phyloP scores from a whole-genome alignment of 2,329 filamentous ascomycete species.

The Exophiala sideris region DNA sequence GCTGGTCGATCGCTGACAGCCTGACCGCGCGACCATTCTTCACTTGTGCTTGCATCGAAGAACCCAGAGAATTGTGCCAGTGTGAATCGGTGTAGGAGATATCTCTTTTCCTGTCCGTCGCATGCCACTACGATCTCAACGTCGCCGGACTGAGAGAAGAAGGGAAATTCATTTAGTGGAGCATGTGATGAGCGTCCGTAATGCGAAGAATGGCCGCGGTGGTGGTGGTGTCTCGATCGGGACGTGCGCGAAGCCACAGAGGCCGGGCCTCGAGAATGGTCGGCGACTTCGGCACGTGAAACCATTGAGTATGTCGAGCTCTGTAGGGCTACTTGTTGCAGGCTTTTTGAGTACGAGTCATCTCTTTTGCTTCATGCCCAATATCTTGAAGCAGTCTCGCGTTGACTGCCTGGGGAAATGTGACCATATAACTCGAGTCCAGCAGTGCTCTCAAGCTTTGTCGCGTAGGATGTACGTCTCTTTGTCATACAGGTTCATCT shows the following conservation, averaged over 20 bases:
- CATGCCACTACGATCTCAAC: constrained; percentile 80
- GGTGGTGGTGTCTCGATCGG: constrained; percentile 55
- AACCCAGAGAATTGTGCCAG: constrained; percentile 88
- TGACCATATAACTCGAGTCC: neutral
- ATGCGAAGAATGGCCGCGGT: constrained; percentile 77
- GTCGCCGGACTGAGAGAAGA: constrained; percentile 86
- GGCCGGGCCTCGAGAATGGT: constrained; percentile 56
- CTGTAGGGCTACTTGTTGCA: constrained; percentile 3
- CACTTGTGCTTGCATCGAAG: constrained; percentile 81
- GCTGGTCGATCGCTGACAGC: constrained; percentile 27
- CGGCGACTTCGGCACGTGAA: constrained; percentile 45
- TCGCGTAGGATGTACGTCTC: neutral
- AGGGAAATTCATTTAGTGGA: constrained; percentile 84
- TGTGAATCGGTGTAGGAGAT: constrained; percentile 82
- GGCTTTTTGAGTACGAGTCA: neutral
- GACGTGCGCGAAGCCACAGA: constrained; percentile 64
- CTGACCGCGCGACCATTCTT: constrained; percentile 64
- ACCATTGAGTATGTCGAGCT: constrained; percentile 32
- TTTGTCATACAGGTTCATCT: neutral
- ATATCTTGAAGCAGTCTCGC: neutral
- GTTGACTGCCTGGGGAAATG: neutral
- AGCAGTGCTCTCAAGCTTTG: neutral
- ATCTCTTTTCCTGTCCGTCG: constrained; percentile 71
- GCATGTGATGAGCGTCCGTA: constrained; percentile 71
- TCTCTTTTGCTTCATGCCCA: neutral